phyloP scores from a whole-genome alignment of 2,329 filamentous ascomycete species.

The Lachnellula arida region DNA sequence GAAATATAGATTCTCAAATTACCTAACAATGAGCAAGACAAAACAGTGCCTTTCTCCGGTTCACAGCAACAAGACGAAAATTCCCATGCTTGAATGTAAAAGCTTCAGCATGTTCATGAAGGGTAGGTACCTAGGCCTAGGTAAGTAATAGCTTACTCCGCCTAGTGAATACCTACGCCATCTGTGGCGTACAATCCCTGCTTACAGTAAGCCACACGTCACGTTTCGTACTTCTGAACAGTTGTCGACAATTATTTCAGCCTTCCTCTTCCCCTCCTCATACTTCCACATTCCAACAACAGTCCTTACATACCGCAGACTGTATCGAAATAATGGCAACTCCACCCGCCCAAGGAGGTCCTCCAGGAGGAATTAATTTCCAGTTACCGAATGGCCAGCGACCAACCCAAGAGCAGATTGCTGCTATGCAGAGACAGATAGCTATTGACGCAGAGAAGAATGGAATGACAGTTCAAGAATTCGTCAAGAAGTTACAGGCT shows the following conservation, averaged over 20 bases:
- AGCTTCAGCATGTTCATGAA: too few relatives aligned
- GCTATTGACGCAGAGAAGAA: slow-evolving; percentile 77
- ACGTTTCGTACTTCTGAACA: neutral
- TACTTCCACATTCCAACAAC: neutral
- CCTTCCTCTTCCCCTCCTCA: neutral
- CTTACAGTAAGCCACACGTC: neutral
- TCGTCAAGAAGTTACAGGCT: slow-evolving; percentile 64
- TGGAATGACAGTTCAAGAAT: slow-evolving; percentile 81
- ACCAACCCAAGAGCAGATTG: slow-evolving; percentile 80
- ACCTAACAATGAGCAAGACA: neutral
- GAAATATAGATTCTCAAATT: neutral
- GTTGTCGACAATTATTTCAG: neutral
- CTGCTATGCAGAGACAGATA: slow-evolving; percentile 76
- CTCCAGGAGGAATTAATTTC: slow-evolving; percentile 13
- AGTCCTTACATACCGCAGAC: neutral
- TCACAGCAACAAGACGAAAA: neutral
- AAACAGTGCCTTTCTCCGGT: neutral
- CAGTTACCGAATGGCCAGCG: slow-evolving; percentile 30
- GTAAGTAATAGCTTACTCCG: too few relatives aligned
- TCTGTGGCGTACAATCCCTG: neutral
- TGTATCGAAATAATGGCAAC: slow-evolving; percentile 12
- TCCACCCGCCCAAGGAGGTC: slow-evolving; percentile 16
- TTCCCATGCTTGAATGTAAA: too few relatives aligned
- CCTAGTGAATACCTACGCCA: too few relatives aligned
- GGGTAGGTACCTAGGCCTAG: too few relatives aligned